phyloP scores from a whole-genome alignment of 805 yeast genomes.

The Nakazawaea holstii region DNA sequence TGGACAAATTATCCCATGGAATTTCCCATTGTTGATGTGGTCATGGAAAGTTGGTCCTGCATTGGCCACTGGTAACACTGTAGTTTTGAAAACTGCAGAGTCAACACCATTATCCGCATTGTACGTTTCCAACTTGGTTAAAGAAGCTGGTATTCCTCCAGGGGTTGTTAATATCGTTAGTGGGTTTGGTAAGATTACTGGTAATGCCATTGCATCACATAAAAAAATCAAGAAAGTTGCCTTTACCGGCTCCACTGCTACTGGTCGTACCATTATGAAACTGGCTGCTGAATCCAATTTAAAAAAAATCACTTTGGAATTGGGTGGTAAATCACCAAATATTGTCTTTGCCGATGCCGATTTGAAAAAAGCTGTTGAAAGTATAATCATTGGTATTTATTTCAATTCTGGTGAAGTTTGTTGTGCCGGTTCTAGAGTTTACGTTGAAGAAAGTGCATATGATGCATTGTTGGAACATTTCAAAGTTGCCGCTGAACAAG shows the following conservation, averaged over 20 bases:
- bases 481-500: constrained; percentile 37
- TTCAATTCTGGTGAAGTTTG: constrained; percentile 92
- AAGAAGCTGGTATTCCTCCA: constrained; percentile 85
- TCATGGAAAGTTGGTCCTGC: constrained; percentile 96
- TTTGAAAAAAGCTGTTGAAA: constrained; percentile 56
- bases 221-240: constrained; percentile 84
- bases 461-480: constrained; percentile 60
- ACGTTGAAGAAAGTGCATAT: constrained; percentile 70
- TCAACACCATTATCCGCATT: constrained; percentile 87
- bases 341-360: constrained; percentile 74
- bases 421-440: constrained; percentile 87
- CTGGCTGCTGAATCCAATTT: constrained; percentile 62
- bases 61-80: constrained; percentile 82
- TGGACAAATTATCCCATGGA: constrained; percentile 97
- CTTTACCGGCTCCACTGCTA: constrained; percentile 91
- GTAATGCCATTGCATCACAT: constrained; percentile 74
- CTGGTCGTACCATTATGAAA: constrained; percentile 70
- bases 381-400: constrained; percentile 70
- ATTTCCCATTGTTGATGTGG: constrained; percentile 91
- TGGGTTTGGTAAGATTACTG: constrained; percentile 83
- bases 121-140: constrained; percentile 60
- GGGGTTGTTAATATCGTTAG: constrained; percentile 87
- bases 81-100: constrained; percentile 88
- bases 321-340: constrained; percentile 82
- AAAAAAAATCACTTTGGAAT: constrained; percentile 78